Conservation (phyloP, 2,329 filamentous ascomycete species). For the Calcarisporium arbuscula region DNA sequence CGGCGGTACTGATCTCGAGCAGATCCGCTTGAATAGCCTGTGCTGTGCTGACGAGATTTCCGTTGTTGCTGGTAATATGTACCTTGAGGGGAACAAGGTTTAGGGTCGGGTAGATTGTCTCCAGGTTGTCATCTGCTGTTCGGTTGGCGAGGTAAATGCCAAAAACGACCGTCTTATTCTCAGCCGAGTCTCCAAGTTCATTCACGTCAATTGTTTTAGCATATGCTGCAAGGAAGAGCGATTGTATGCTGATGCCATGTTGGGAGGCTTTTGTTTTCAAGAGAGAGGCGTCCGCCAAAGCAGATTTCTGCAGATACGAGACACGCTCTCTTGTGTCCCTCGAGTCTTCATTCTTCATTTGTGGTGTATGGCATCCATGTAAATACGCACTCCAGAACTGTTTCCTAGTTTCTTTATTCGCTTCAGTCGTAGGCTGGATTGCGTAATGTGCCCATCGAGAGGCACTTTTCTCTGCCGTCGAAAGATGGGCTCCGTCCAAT, state of each 20-base stretch:
- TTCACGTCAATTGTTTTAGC: constrained; percentile 36
- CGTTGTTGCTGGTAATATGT: constrained; percentile 13
- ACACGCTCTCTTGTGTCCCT: constrained; percentile 12
- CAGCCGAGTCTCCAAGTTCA: neutral
- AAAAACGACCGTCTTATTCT: constrained; percentile 43
- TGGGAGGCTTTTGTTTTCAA: constrained; percentile 30
- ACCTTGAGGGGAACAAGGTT: constrained; percentile 71
- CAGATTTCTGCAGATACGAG: constrained; percentile 37
- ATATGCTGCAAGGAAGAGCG: constrained; percentile 68
- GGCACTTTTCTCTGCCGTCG: constrained; percentile 5
- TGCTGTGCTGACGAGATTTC: constrained; percentile 45
- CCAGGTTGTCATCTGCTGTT: constrained; percentile 41
- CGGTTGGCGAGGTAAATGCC: constrained; percentile 84
- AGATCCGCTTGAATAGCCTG: constrained; percentile 62
- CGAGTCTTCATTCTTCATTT: neutral
- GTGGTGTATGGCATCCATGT: constrained; percentile 1
- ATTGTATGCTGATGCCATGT: constrained; percentile 61
- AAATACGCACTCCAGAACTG: constrained; percentile 40
- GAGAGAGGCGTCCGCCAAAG: constrained; percentile 31
- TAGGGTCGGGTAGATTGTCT: constrained; percentile 60
- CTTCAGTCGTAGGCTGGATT: constrained; percentile 6
- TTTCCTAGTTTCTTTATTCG: constrained; percentile 12
- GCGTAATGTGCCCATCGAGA: constrained; percentile 21
- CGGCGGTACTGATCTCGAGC: constrained; percentile 44
- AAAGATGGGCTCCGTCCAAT: constrained; percentile 8